These are phyloP conservation scores for Polytrichum commune DNA, from an alignment of 225 moss, liverwort and hornwort genomes.

Conservation along the genomic window DNA sequence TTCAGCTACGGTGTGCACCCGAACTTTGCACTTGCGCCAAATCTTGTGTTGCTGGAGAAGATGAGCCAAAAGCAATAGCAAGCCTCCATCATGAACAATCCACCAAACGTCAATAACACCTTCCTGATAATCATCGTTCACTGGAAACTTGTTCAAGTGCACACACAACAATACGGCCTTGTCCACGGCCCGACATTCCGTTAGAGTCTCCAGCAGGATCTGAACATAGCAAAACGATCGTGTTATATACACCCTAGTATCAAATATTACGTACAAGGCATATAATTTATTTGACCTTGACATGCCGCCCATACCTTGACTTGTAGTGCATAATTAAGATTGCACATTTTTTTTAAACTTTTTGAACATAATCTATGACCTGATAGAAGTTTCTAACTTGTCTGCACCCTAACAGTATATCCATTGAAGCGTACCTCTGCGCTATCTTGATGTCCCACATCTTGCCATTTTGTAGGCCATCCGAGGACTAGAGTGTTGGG, in stretches of 20 bases:
- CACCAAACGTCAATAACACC: conserved; percentile 75
- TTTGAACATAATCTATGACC: too few species aligned
- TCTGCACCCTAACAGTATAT: background rate
- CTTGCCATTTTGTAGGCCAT: conserved; percentile 68
- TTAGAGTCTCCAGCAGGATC: conserved; percentile 58
- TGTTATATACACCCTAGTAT: background rate
- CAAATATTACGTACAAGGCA: background rate
- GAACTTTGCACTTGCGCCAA: conserved; percentile 64
- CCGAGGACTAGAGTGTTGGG: conserved; percentile 69
- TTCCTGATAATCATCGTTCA: conserved; percentile 40
- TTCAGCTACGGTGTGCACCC: conserved; percentile 60
- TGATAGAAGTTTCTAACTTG: too few species aligned
- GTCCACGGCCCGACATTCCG: conserved; percentile 61
- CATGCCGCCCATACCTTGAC: too few species aligned
- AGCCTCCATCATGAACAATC: conserved; percentile 74
- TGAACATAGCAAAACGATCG: conserved; percentile 10
- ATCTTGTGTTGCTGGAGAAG: conserved; percentile 59
- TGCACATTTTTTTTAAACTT: background rate
- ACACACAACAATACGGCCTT: conserved; percentile 62
- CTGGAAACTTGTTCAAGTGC: conserved; percentile 60
- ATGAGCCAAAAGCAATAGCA: conserved; percentile 65
- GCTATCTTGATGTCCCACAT: conserved; percentile 46
- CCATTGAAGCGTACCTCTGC: conserved; percentile 27
- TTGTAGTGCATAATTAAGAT: background rate
- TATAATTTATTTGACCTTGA: background rate